Percentiles rank a stretch among this genome's conserved stretches.
phyloP scores from a whole-genome alignment of 2,329 filamentous ascomycete genomes.

The Aspergillus neotritici region DNA sequence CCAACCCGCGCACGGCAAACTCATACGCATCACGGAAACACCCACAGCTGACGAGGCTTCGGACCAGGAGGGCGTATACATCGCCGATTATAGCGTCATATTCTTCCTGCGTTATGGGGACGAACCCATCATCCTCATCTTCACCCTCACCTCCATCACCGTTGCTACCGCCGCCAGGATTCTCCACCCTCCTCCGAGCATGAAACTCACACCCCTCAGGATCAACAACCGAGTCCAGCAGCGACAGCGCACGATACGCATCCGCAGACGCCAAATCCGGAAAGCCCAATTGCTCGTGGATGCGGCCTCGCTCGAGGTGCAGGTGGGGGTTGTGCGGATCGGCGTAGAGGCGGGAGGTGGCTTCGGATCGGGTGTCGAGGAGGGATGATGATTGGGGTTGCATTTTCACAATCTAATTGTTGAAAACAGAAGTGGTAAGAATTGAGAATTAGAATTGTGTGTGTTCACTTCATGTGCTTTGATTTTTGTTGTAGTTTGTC shows the following conservation, averaged over 20 bases:
- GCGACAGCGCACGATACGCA: constrained; percentile 81
- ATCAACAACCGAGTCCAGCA: constrained; percentile 73
- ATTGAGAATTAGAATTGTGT: too few species aligned
- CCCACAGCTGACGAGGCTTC: constrained; percentile 32
- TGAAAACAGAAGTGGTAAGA: too few species aligned
- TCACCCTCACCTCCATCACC: constrained; percentile 31
- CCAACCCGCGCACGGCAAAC: constrained; percentile 31
- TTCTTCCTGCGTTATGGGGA: constrained; percentile 27
- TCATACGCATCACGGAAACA: constrained; percentile 39
- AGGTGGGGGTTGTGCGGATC: constrained; percentile 39
- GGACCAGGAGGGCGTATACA: constrained; percentile 34
- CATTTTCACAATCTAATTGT: constrained; percentile 17
- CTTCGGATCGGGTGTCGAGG: constrained; percentile 45
- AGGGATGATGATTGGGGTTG: too few species aligned
- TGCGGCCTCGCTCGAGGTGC: constrained; percentile 54
- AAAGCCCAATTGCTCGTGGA: constrained; percentile 71
- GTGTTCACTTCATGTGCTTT: too few species aligned
- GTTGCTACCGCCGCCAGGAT: constrained; percentile 18
- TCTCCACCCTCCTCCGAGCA: constrained; percentile 48
- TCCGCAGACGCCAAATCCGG: constrained; percentile 86
- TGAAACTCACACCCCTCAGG: constrained; percentile 75
- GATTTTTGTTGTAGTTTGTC: too few species aligned
- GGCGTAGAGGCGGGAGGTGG: constrained; percentile 45
- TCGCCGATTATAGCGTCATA: constrained; percentile 32
- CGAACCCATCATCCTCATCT: constrained; percentile 37